These are phyloP conservation scores for Leucoagaricus sp. DNA, from an alignment of 1,284 basidiomycete species.

Conservation along the genomic window DNA sequence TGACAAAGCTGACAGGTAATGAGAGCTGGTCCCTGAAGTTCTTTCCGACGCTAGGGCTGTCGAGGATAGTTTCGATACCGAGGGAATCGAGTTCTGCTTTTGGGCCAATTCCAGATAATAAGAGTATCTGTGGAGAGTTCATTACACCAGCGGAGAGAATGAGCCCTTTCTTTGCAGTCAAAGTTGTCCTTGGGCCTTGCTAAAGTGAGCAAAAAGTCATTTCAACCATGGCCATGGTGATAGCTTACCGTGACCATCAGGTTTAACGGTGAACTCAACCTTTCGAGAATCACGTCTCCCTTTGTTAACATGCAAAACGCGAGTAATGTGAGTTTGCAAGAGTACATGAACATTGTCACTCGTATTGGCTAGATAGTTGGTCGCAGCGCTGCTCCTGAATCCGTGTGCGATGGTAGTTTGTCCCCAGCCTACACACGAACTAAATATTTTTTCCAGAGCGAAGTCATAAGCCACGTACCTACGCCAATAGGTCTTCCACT, in stretches of 20 bases:
- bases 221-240: neutral
- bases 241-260: conserved; percentile 3
- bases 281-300: conserved; percentile 1
- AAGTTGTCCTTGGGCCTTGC: neutral
- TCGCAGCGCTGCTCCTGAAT: conserved; percentile 31
- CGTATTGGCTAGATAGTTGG: conserved; percentile 34
- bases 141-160: conserved; percentile 24
- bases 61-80: conserved; percentile 17
- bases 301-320: conserved; percentile 25
- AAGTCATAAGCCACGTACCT: conserved; percentile 20
- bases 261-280: conserved; percentile 8
- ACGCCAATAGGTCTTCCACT: conserved; percentile 32
- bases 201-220: neutral
- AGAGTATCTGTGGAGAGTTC: conserved; percentile 24
- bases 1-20: neutral
- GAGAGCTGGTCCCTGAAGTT: conserved; percentile 16
- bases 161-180: conserved; percentile 22
- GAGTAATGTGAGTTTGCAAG: conserved; percentile 38
- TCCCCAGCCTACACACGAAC: conserved; percentile 39
- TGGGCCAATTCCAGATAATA: conserved; percentile 25
- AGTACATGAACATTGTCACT: conserved; percentile 42
- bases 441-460: conserved; percentile 1
- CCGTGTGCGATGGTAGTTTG: conserved; percentile 32
- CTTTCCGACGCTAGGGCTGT: conserved; percentile 20
- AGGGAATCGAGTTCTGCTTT: conserved; percentile 16